phyloP scores from a whole-genome alignment of 805 yeast genomes.

The Hanseniaspora lachancei region DNA sequence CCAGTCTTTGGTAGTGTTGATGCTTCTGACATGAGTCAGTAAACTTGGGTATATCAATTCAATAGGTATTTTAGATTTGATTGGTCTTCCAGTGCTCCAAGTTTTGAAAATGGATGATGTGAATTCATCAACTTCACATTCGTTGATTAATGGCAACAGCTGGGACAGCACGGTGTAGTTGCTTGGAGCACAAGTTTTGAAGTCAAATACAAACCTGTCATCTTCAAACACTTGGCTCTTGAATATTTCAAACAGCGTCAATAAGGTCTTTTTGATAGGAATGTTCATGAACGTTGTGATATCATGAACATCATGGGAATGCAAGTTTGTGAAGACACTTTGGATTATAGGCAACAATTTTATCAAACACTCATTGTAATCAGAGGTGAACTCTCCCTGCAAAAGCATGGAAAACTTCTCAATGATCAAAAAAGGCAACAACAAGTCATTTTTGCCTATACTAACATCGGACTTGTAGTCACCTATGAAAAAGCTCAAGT shows the following conservation, averaged over 20 bases:
- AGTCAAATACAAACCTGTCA: conserved; percentile 16
- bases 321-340: not conserved
- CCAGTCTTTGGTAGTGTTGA: conserved; percentile 35
- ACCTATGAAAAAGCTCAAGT: conserved; percentile 26
- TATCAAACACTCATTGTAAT: conserved; percentile 4
- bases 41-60: conserved; percentile 37
- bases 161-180: conserved; percentile 18
- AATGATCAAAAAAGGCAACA: not conserved
- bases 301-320: not conserved
- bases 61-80: conserved; percentile 35
- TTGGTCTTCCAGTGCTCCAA: conserved; percentile 38
- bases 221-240: conserved; percentile 8
- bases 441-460: conserved; percentile 3
- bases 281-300: not conserved
- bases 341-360: not conserved
- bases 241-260: not conserved
- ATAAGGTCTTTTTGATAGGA: not conserved
- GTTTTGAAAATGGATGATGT: conserved; percentile 35
- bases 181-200: conserved; percentile 30
- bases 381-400: not conserved
- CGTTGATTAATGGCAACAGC: conserved; percentile 18
- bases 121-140: conserved; percentile 21
- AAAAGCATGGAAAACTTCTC: not conserved
- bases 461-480: not conserved
- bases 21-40: conserved; percentile 27